Evolutionary conservation across 257 asterid genomes (phyloP).

Genomic region (Przewalskia tangutica): DNA sequence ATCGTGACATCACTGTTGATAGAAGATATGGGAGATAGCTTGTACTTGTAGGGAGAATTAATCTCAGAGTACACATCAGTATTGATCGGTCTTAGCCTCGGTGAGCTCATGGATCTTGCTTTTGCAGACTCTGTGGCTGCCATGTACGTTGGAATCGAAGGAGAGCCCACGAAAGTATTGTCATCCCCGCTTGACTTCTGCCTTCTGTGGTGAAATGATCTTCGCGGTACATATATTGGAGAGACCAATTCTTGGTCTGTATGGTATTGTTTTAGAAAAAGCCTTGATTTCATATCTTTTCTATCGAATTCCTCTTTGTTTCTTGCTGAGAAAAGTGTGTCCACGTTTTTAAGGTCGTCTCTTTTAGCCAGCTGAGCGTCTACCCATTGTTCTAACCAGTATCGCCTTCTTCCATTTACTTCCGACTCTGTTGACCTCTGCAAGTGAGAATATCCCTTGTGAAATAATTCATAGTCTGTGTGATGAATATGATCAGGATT

Average conservation of each 20-base stretch:
- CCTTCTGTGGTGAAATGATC: constrained; percentile 60
- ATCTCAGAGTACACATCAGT: constrained; percentile 68
- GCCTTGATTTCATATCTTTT: constrained; percentile 17
- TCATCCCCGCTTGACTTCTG: constrained; percentile 61
- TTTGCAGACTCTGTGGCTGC: constrained; percentile 84
- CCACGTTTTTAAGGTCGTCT: constrained; percentile 30
- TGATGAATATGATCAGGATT: not conserved
- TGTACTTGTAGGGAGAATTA: constrained; percentile 72
- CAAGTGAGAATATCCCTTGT: constrained; percentile 4
- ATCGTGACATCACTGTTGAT: constrained; percentile 69
- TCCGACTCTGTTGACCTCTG: constrained; percentile 91
- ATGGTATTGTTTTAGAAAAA: constrained; percentile 33
- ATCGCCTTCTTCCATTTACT: constrained; percentile 42
- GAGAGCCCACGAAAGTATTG: constrained; percentile 36
- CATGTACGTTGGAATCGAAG: constrained; percentile 76
- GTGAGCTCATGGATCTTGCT: constrained; percentile 75
- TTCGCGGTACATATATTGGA: constrained; percentile 31
- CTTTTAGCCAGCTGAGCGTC: constrained; percentile 68
- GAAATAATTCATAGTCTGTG: constrained; percentile 1
- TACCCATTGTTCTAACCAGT: constrained; percentile 90
- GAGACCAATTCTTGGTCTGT: constrained; percentile 31
- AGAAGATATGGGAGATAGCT: constrained; percentile 74
- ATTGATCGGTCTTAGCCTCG: constrained; percentile 62
- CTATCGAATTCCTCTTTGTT: constrained; percentile 33
- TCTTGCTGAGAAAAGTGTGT: constrained; percentile 23